Conservation (phyloP, 257 asterid species). For the Nicotiana sylvestris region DNA sequence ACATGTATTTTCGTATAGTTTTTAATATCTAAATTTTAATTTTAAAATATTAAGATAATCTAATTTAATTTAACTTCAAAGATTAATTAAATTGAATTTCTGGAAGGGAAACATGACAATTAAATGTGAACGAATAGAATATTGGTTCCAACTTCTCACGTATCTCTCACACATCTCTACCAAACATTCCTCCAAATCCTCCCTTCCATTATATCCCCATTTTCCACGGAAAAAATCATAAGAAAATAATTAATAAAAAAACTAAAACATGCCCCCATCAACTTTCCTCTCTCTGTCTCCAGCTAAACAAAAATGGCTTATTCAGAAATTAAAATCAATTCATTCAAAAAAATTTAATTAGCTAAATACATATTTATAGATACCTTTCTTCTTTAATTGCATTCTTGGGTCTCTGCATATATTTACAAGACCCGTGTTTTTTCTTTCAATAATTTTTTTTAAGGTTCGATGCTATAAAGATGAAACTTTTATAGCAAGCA, state of each 20-base stretch:
- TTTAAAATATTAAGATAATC: too few species aligned
- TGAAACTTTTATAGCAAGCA: constrained; percentile 4
- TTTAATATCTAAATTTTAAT: too few species aligned
- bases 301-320: constrained; percentile 24
- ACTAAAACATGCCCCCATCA: constrained; percentile 19
- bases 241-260: constrained; percentile 9
- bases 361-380: neutral
- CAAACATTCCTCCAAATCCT: constrained; percentile 17
- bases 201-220: constrained; percentile 27
- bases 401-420: constrained; percentile 6
- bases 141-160: neutral
- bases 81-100: too few species aligned
- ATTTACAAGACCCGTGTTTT: neutral
- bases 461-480: neutral
- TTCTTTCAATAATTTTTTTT: neutral
- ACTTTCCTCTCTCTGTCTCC: constrained; percentile 14
- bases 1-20: too few species aligned
- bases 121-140: too few species aligned
- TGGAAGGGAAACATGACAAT: too few species aligned
- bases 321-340: neutral
- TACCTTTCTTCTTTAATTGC: neutral
- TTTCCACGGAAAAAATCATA: constrained; percentile 31
- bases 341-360: neutral
- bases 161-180: neutral
- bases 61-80: too few species aligned